These are phyloP conservation scores for Neopestalotiopsis sp. DNA, from an alignment of 2,329 filamentous ascomycete species.

Conservation along the genomic window DNA sequence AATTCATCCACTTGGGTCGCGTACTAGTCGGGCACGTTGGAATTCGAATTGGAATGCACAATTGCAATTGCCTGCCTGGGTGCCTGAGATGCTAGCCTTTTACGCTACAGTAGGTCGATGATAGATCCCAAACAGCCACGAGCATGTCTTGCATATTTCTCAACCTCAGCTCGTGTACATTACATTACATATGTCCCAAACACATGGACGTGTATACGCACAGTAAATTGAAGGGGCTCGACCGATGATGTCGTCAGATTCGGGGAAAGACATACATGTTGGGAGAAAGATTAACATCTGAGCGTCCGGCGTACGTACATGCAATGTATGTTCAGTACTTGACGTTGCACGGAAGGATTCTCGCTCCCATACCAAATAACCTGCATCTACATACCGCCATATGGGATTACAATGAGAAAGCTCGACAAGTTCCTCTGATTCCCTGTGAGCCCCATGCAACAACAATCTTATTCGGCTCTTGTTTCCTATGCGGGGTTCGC, in stretches of 20 bases:
- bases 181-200: neutral
- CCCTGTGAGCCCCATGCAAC: conserved; percentile 4
- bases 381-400: neutral
- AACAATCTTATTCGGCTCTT: neutral
- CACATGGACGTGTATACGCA: neutral
- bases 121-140: too few species aligned
- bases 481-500: conserved; percentile 10
- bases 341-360: neutral
- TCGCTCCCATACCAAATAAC: neutral
- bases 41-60: too few species aligned
- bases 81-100: neutral
- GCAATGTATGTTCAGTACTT: neutral
- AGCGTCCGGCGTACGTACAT: neutral
- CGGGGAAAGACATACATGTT: conserved; percentile 8
- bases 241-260: conserved; percentile 10
- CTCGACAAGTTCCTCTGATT: neutral
- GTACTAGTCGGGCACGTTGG: neutral
- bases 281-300: neutral
- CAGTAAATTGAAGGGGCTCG: neutral
- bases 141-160: neutral
- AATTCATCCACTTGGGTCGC: neutral
- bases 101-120: too few species aligned
- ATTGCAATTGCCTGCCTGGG: too few species aligned
- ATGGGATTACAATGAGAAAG: neutral
- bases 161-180: neutral